phyloP scores from a whole-genome alignment of 352 stramenopile genomes.

The Globisporangium paddicum region DNA sequence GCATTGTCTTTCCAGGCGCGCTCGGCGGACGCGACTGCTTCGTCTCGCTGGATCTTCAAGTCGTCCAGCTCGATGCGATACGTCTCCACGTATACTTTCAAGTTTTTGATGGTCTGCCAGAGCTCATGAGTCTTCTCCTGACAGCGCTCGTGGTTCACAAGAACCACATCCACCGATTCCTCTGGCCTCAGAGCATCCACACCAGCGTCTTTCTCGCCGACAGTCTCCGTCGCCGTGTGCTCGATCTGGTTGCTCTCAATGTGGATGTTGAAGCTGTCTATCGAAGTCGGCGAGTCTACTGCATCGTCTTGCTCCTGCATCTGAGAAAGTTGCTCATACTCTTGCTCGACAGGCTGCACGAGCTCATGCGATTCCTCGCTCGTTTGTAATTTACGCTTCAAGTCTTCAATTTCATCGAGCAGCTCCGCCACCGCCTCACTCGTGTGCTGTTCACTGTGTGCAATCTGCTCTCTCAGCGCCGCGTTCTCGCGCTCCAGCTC shows the following conservation, averaged over 20 bases:
- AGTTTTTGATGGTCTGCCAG: conserved; percentile 55
- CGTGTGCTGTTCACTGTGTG: not conserved
- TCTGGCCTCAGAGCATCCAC: not conserved
- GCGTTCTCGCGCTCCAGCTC: conserved; percentile 13
- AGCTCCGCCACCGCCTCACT: conserved; percentile 3
- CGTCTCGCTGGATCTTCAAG: conserved; percentile 47
- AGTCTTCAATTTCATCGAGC: conserved; percentile 8
- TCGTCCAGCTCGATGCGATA: conserved; percentile 48
- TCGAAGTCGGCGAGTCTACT: not conserved
- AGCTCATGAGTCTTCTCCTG: conserved; percentile 67
- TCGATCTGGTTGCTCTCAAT: conserved; percentile 3
- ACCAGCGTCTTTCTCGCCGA: not conserved
- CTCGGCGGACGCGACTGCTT: conserved; percentile 48
- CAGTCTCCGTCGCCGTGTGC: not conserved
- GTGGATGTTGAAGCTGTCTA: not conserved
- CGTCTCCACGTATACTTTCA: conserved; percentile 57
- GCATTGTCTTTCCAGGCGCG: conserved; percentile 53
- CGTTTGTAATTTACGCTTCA: conserved; percentile 3
- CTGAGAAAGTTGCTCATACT: not conserved
- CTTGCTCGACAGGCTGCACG: not conserved
- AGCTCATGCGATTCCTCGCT: conserved; percentile 7
- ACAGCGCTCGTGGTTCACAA: conserved; percentile 38
- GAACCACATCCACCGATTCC: not conserved
- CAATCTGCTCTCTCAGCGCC: conserved; percentile 3
- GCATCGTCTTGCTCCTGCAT: not conserved